phyloP scores from a whole-genome alignment of 306 rosid species.

The Cicer judaicum region DNA sequence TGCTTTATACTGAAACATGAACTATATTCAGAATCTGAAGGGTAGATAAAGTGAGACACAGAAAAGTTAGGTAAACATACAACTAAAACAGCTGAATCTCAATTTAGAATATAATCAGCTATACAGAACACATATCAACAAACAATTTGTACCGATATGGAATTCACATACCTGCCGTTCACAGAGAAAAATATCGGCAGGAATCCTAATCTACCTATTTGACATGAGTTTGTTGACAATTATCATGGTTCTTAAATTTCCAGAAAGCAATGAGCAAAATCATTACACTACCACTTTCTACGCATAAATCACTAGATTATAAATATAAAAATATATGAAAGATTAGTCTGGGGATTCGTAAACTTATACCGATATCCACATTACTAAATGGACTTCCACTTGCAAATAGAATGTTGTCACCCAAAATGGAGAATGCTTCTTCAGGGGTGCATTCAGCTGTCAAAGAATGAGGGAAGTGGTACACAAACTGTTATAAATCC shows the following conservation, averaged over 20 bases:
- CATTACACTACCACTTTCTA: constrained; percentile 18
- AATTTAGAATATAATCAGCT: constrained; percentile 21
- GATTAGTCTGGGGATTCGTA: constrained; percentile 27
- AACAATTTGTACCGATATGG: neutral
- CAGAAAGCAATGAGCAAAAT: constrained; percentile 25
- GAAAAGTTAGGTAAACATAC: neutral
- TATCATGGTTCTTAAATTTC: constrained; percentile 22
- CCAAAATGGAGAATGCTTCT: constrained; percentile 89
- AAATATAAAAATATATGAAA: constrained; percentile 12
- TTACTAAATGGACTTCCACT: constrained; percentile 98
- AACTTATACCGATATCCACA: constrained; percentile 77
- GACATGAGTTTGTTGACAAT: constrained; percentile 16
- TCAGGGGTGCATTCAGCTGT: constrained; percentile 98
- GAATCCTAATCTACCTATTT: constrained; percentile 29
- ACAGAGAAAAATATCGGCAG: neutral
- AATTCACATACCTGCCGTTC: constrained; percentile 3
- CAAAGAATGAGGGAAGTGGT: constrained; percentile 40
- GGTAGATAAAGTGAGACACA: neutral
- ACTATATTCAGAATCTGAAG: constrained; percentile 27
- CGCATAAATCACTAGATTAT: neutral
- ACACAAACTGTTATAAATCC: constrained; percentile 32
- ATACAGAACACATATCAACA: constrained; percentile 1
- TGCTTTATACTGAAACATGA: constrained; percentile 19
- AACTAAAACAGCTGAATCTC: constrained; percentile 25
- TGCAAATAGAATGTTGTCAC: constrained; percentile 90